Conservation (phyloP, 1,284 basidiomycete species). For the Irpex sp. region DNA sequence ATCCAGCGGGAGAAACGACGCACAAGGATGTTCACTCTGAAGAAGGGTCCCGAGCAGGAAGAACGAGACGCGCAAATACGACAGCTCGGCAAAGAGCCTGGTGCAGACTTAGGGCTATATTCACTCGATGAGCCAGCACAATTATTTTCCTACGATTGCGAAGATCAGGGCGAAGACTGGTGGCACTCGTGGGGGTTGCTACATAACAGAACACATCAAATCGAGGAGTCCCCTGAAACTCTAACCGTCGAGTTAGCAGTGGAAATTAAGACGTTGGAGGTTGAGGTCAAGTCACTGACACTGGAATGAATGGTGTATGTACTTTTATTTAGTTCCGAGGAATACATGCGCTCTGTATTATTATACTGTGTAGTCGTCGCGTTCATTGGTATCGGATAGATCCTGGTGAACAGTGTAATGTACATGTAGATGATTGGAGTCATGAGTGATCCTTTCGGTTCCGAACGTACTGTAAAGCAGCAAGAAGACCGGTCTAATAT, state of each 20-base stretch:
- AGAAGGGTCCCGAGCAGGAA: constrained; percentile 12
- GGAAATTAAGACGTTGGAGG: constrained; percentile 3
- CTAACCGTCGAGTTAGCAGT: constrained; percentile 9
- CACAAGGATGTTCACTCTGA: constrained; percentile 17
- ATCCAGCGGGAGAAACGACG: constrained; percentile 15
- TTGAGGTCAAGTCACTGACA: background rate
- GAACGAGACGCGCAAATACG: constrained; percentile 13
- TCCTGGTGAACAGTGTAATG: background rate
- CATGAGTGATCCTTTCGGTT: no score
- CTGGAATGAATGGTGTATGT: background rate
- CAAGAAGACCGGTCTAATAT: background rate
- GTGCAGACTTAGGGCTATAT: constrained; percentile 17
- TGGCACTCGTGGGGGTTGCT: constrained; percentile 34
- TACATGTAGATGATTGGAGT: background rate
- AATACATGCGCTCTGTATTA: no score
- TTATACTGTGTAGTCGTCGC: no score
- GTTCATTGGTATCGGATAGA: no score
- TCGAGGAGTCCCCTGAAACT: constrained; percentile 4
- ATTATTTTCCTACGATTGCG: constrained; percentile 32
- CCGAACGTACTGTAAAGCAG: no score
- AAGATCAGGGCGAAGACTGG: constrained; percentile 35
- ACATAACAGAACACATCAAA: constrained; percentile 24
- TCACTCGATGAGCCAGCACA: constrained; percentile 20
- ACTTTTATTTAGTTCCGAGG: no score
- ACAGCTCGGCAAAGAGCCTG: constrained; percentile 12